These are phyloP conservation scores for Darksidea phi DNA, from an alignment of 495 filamentous ascomycete species.

Conservation along the genomic window DNA sequence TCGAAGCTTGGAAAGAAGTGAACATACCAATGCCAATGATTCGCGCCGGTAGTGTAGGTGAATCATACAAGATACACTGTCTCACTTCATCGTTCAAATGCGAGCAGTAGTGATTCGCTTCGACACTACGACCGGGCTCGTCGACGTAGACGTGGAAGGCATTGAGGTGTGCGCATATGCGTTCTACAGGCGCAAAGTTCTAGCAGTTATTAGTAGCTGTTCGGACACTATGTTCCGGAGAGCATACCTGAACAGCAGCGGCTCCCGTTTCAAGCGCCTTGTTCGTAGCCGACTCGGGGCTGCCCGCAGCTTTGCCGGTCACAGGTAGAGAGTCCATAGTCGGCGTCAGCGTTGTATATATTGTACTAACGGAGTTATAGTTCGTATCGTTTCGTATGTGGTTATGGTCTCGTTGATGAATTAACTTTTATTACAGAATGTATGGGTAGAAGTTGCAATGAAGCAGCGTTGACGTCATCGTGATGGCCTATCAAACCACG, in stretches of 20 bases:
- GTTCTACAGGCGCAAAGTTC: slow-evolving; percentile 70
- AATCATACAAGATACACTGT: slow-evolving; percentile 87
- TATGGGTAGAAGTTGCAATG: no score
- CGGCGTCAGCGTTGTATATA: no score
- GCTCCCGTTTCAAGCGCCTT: slow-evolving; percentile 67
- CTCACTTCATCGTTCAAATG: slow-evolving; percentile 66
- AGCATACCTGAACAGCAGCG: slow-evolving; percentile 52
- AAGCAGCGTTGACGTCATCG: no score
- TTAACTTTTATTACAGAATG: no score
- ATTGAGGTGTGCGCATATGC: slow-evolving; percentile 80
- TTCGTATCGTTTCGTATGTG: no score
- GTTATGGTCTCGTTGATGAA: no score
- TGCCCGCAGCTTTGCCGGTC: slow-evolving; percentile 50
- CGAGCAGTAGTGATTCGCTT: slow-evolving; percentile 83
- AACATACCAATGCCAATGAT: slow-evolving; percentile 64
- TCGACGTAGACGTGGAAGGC: slow-evolving; percentile 80
- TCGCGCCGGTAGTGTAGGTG: slow-evolving; percentile 60
- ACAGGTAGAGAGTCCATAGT: slow-evolving; percentile 34
- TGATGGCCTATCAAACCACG: no score
- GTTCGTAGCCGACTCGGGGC: slow-evolving; percentile 55
- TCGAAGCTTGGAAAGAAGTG: background rate
- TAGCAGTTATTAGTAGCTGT: slow-evolving; percentile 37
- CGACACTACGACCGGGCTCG: slow-evolving; percentile 65
- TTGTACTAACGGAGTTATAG: no score
- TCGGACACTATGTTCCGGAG: background rate